Base-by-base conservation (phyloP, 805 yeast genomes). In the Nakazawaea ambrosiae region DNA sequence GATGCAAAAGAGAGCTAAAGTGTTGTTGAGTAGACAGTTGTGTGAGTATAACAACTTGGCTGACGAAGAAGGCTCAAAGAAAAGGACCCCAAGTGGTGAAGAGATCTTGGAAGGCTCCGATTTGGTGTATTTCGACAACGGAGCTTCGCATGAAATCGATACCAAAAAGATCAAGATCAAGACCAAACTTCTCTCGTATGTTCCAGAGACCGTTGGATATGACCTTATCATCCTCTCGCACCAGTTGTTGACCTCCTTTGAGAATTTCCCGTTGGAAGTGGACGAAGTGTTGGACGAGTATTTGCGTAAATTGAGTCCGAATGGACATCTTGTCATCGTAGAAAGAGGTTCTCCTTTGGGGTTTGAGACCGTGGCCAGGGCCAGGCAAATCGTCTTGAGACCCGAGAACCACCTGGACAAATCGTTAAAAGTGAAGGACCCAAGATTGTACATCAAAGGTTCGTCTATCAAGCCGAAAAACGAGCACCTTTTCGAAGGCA, bases 321-420 rank as follows among this genome's bases (percentile, higher is more conserved):
- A 75, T 9, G 98, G 97, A 0, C 78, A 79, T 41, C 58, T 90
- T 10, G 79, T 88, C 1, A 54, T 92, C 2, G 61, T 89, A 3
- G 97, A 92, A 60, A 68, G 96, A 45, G 98, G 98, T 3, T 84
- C 82, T 39, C 86, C 97, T 0, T 52, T 78, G 23, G 97, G 97
- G 0, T 86, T 86, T 53, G 98, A 92, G 58, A 68, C 77, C 3
- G 71, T 88, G 40, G 94, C 96, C 0, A 67, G 96, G 37, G 96
- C 97, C 4, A 69, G 98, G 50, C 96, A 90, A 55, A 61, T 86
- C 4, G 75, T 87, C 73, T 62, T 90, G n/a, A 75, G 97, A 47
- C 96, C 97, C 0, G 95, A 82, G 48, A 70, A 74, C 5, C 66
- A 66, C 47, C 65, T 58, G 5, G 57, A 59, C 10, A 82, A 77